Base-by-base conservation (phyloP, 1,284 basidiomycete genomes). In the Sanghuangporus weigelae region DNA sequence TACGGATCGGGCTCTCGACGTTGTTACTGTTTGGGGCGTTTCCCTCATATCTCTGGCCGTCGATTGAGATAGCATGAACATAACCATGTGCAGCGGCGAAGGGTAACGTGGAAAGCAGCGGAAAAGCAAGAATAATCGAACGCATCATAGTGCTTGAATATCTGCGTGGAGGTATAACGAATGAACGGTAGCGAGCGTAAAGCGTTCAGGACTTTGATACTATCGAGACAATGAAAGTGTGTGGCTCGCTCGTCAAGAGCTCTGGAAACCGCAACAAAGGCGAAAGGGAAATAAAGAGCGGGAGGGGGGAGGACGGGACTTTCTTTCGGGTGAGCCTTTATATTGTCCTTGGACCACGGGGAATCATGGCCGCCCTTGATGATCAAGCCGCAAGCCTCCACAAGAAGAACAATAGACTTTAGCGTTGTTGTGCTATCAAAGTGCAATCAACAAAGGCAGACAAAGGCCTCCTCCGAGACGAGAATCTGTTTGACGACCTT, bases 1-100 rank as follows among this genome's bases (percentile, higher is more conserved):
- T 81, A 38, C 89, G 86, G 66, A 92, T 83, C 55, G 84, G 80
- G 67, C 83, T 84, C 36, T 74, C 59, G 21, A 76, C 77, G 63
- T 74, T 75, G 14, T 63, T 42, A 11, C 62, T 59, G 16, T 65
- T 56, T 48, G 85, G 85, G 10, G 74, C 69, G 70, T 85, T 82
- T 60, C 89, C 88, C 48, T 69, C 65, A 76, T 79, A 89, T 6
- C 68, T 66, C 66, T 78, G 81, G 60, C 84, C 84, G 59, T 86
- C 83, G 67, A 89, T 81, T 58, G 75, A 75, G 57, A 90, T 73
- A 50, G 74, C 68, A 53, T 73, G 70, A 44, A 90, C 73, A 70
- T 80, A 84, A 19, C 89, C 88, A 66, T 90, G 89, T 2, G 83
- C 86, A 26, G 63, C 53, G 23, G 40, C 63, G 56, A 57, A 57